phyloP scores from a whole-genome alignment of 371 early-diverging fungal species.

The Batrachochytrium dendrobatidis region DNA sequence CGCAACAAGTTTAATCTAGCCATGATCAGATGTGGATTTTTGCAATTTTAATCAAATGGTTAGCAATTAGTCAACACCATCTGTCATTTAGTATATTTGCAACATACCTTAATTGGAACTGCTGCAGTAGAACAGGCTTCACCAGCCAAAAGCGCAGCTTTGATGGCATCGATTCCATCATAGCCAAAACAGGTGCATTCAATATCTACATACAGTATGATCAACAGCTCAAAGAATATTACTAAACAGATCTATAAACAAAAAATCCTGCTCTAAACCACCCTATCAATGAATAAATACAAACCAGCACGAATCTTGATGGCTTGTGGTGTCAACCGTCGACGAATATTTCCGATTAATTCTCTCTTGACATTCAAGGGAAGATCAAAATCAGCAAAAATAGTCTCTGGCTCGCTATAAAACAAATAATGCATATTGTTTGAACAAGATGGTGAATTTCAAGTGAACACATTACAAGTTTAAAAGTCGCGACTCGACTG shows the following conservation, averaged over 20 bases:
- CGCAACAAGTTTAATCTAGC: constrained; percentile 65
- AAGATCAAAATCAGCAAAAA: constrained; percentile 78
- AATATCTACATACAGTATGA: constrained; percentile 57
- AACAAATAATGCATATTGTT: too few relatives aligned
- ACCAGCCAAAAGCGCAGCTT: constrained; percentile 85
- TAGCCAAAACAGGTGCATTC: constrained; percentile 95
- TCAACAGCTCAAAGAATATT: not conserved
- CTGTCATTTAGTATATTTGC: too few relatives aligned
- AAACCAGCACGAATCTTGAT: constrained; percentile 90
- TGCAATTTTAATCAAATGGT: too few relatives aligned
- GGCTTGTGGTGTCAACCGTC: constrained; percentile 91
- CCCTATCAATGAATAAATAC: not conserved
- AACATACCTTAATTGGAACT: constrained; percentile 69
- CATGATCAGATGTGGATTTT: too few relatives aligned
- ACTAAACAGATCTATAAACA: not conserved
- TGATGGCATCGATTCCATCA: constrained; percentile 97
- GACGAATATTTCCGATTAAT: constrained; percentile 75
- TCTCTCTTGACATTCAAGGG: constrained; percentile 59
- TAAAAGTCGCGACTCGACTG: too few relatives aligned
- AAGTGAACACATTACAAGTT: too few relatives aligned
- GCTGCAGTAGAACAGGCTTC: constrained; percentile 78
- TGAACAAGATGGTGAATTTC: too few relatives aligned
- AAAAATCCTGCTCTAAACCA: not conserved
- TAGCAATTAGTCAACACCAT: too few relatives aligned
- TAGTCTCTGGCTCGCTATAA: constrained; percentile 75